A percentile compares a stretch with the other conserved stretches of the same genome.
phyloP scores from a whole-genome alignment of 139 green algal species.

The Chlamydomonas eustigma region DNA sequence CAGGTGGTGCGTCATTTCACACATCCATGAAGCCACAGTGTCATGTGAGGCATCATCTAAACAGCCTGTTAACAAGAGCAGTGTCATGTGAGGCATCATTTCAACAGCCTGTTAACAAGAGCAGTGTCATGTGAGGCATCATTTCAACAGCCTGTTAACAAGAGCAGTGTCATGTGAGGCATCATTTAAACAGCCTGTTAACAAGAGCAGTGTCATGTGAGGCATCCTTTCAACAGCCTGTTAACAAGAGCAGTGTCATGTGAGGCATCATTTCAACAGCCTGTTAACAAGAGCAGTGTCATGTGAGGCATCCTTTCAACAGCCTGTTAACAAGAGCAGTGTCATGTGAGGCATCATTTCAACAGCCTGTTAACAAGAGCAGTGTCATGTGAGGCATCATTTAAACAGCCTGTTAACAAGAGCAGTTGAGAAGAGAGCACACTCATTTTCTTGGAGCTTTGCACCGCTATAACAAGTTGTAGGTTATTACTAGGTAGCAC shows the following conservation, averaged over 20 bases:
- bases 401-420: too few relatives aligned
- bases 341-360: too few relatives aligned
- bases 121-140: neutral
- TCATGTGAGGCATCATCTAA: constrained; percentile 3
- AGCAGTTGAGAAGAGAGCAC: too few relatives aligned
- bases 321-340: neutral
- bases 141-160: neutral
- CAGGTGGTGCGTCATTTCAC: constrained; percentile 7
- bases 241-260: neutral
- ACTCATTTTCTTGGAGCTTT: too few relatives aligned
- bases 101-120: neutral
- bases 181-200: neutral
- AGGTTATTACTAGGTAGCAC: too few relatives aligned
- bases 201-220: too few relatives aligned
- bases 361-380: neutral
- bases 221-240: too few relatives aligned
- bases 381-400: too few relatives aligned
- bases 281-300: neutral
- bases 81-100: neutral
- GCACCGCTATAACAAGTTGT: too few relatives aligned
- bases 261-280: too few relatives aligned
- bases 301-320: too few relatives aligned
- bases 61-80: neutral
- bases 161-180: constrained; percentile 4
- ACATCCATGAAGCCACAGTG: neutral